Evolutionary conservation across 305 asterid genomes (phyloP).

Genomic region (Caryopteris hybrid): DNA sequence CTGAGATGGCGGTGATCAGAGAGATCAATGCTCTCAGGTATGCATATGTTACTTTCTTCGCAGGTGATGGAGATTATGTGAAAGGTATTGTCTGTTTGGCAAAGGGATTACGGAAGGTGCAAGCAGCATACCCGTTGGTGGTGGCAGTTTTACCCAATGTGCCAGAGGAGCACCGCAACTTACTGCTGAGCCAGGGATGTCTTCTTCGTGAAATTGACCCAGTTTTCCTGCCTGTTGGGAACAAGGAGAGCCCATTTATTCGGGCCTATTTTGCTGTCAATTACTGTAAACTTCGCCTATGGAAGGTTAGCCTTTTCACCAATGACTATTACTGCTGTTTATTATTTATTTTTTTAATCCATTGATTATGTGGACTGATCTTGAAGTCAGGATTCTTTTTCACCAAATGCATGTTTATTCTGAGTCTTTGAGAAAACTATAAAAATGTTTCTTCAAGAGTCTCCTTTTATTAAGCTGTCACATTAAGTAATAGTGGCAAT

Average conservation of each 20-base stretch:
- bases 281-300: slow-evolving; percentile 26
- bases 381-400: not conserved
- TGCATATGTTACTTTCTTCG: slow-evolving; percentile 26
- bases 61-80: slow-evolving; percentile 21
- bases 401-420: not conserved
- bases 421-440: not conserved
- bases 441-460: not conserved
- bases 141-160: slow-evolving; percentile 24
- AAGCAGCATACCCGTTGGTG: slow-evolving; percentile 20
- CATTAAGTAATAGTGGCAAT: not conserved
- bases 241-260: slow-evolving; percentile 16
- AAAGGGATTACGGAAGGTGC: slow-evolving; percentile 22
- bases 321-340: not conserved
- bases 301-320: slow-evolving; percentile 12
- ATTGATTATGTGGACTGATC: not conserved
- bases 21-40: not conserved
- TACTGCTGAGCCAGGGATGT: slow-evolving; percentile 29
- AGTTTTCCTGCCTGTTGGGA: slow-evolving; percentile 17
- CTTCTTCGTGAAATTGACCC: slow-evolving; percentile 28
- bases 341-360: not conserved
- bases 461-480: not conserved
- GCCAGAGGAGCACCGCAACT: slow-evolving; percentile 23
- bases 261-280: slow-evolving; percentile 26
- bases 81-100: slow-evolving; percentile 28
- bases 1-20: not conserved